A percentile compares a stretch with the other conserved stretches of the same genome.
Evolutionary conservation across 2,329 filamentous ascomycete species (phyloP).

Genomic region (Aspergillus persii): DNA sequence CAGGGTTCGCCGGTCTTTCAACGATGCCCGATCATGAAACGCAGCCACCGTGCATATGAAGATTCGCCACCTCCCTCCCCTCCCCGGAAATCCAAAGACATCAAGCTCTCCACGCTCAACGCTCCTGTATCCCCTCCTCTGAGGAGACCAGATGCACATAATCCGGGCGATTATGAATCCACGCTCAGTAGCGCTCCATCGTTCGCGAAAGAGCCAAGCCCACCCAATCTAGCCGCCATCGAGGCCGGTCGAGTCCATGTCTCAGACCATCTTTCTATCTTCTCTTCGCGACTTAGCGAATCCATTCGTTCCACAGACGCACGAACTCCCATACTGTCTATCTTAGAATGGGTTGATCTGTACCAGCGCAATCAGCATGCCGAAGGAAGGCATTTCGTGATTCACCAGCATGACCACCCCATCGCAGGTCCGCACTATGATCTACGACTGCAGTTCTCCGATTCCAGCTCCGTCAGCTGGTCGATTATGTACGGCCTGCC

Average conservation of each 20-base stretch:
- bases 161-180: background rate
- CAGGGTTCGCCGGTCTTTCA: too few relatives aligned
- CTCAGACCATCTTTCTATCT: conserved; percentile 50
- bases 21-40: background rate
- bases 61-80: background rate
- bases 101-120: conserved; percentile 16
- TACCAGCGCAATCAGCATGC: conserved; percentile 49
- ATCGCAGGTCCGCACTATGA: conserved; percentile 68
- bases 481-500: conserved; percentile 64
- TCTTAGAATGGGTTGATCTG: conserved; percentile 44
- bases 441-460: conserved; percentile 67
- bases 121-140: conserved; percentile 30
- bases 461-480: conserved; percentile 63
- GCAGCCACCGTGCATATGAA: background rate
- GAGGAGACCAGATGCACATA: background rate
- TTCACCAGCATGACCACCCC: conserved; percentile 73
- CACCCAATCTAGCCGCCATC: conserved; percentile 42
- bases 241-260: conserved; percentile 52
- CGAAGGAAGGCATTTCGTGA: conserved; percentile 60
- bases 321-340: conserved; percentile 35
- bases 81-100: background rate
- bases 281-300: conserved; percentile 42
- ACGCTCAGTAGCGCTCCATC: background rate
- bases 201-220: background rate
- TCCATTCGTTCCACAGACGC: conserved; percentile 23